phyloP scores from a whole-genome alignment of 257 asterid species.

The Jacaranda copaia region DNA sequence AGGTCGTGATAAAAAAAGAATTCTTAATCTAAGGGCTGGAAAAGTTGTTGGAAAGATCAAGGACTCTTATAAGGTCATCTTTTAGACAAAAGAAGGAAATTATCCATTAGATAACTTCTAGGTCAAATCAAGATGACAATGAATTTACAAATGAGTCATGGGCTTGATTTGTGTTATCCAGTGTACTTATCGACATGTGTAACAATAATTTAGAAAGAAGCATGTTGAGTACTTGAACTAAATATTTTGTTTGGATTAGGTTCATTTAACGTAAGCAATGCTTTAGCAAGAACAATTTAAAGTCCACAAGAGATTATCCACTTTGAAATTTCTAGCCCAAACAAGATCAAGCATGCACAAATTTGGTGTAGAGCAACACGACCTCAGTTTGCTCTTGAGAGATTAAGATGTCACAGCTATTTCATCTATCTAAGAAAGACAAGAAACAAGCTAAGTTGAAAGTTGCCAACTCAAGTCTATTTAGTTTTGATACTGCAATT shows the following conservation, averaged over 20 bases:
- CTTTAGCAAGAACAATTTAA: neutral
- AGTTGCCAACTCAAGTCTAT: conserved; percentile 12
- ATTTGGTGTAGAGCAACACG: neutral
- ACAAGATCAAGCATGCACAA: neutral
- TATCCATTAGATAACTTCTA: neutral
- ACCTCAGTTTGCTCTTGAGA: neutral
- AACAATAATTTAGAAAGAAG: neutral
- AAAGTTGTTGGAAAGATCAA: neutral
- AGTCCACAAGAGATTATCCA: conserved; percentile 1
- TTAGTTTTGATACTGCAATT: neutral
- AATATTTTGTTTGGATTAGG: neutral
- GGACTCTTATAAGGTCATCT: neutral
- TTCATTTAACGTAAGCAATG: neutral
- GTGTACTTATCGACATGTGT: neutral
- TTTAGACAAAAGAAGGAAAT: neutral
- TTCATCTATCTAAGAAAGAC: no score
- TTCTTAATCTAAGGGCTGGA: neutral
- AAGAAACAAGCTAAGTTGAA: conserved; percentile 1
- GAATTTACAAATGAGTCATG: neutral
- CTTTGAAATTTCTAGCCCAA: neutral
- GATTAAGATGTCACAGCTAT: neutral
- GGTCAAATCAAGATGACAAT: neutral
- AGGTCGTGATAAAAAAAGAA: neutral
- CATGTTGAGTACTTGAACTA: neutral
- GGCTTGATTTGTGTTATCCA: neutral